Base-by-base conservation (phyloP, 768 basidiomycete species). In the Phanerochaete carnosa region DNA sequence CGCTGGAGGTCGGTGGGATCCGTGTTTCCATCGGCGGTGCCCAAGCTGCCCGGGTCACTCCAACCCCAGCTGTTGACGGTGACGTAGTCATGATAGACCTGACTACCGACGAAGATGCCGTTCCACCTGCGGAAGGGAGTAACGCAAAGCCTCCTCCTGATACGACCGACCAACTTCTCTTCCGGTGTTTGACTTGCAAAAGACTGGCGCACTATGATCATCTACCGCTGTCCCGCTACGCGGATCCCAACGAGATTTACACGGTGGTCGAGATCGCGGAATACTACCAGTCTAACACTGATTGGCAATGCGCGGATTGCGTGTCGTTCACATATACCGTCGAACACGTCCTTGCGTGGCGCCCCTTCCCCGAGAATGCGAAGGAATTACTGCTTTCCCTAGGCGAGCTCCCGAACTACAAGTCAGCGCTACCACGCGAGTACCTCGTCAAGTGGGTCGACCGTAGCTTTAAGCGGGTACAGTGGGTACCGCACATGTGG, bases 401-500 rank as follows among this genome's bases (percentile, higher is more conserved):
- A 7, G 77, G 76, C 51, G 75, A 80, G 55, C 66, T 74, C 2
- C 77, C 82, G 0, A 74, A 84, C 63, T 79, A 79, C 70, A 94
- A 87, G 70, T 70, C 76, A 26, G 66, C 76, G 33, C 79, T 95
- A 16, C 92, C 92, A n/a, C 77, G 95, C 46, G 93, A 96, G 72
- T 98, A 98, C 70, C 84, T 98, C 13, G 85, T 98, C 58, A 98
- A 98, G 72, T 98, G 94, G 94, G 72, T 73, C 9, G 85, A 80
- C 43, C 76, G 89, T 47, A 92, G 94, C 64, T 98, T 91, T 72
- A 78, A 90, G 56, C 83, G 89, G 45, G 76, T 83, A 12, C 82
- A 89, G 70, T 98, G 95, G 95, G 94, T 97, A 1, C 90, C 94
- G 30, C 95, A 98, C 66, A 86, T 89, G 78, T 98, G 94, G 94